Evolutionary conservation across 202 grass and related monocot species (phyloP).

Genomic region (Hordeum pubiflorum): DNA sequence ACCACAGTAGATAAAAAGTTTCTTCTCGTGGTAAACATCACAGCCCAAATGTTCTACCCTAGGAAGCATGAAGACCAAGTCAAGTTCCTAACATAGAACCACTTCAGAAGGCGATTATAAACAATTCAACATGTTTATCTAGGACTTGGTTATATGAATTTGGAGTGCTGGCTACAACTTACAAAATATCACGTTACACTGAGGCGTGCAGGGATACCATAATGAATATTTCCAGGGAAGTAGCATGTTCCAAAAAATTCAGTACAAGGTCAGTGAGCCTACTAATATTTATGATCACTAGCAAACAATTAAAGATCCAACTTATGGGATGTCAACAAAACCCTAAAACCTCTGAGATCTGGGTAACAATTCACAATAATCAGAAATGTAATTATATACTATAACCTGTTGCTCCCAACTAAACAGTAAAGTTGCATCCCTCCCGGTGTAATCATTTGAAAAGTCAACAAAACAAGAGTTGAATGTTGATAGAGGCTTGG

Average conservation of each 20-base stretch:
- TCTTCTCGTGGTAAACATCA: neutral
- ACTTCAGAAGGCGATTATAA: neutral
- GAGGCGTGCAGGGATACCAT: neutral
- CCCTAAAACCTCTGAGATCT: neutral
- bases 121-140: neutral
- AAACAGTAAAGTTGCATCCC: neutral
- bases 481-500: neutral
- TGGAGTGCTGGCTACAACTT: neutral
- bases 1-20: neutral
- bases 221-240: neutral
- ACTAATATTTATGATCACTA: neutral
- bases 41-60: neutral
- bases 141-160: neutral
- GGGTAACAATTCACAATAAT: neutral
- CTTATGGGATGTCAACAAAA: neutral
- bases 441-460: neutral
- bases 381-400: neutral
- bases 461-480: neutral
- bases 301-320: neutral
- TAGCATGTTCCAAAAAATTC: neutral
- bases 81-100: neutral
- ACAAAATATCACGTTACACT: neutral
- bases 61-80: neutral
- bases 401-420: neutral
- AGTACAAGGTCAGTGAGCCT: neutral